These are phyloP conservation scores for Aspergillus luchuensis DNA, from an alignment of 2,329 filamentous ascomycete genomes.

Conservation along the genomic window DNA sequence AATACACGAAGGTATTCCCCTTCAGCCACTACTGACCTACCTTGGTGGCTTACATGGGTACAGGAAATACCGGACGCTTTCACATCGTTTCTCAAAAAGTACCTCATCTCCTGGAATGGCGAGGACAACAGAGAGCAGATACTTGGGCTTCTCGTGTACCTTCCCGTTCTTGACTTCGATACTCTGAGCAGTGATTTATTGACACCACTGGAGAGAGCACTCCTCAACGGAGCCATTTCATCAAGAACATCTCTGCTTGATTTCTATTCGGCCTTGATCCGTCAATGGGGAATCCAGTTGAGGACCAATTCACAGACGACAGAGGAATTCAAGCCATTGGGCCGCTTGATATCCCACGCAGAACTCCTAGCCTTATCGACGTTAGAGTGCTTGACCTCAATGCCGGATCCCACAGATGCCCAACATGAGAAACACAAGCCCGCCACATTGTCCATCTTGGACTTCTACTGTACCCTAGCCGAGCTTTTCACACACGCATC, in stretches of 20 bases:
- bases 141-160: constrained; percentile 36
- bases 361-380: constrained; percentile 60
- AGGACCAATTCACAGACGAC: constrained; percentile 29
- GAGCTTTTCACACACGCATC: constrained; percentile 56
- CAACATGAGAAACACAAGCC: constrained; percentile 25
- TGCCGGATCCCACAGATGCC: constrained; percentile 15
- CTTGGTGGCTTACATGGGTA: constrained; percentile 6
- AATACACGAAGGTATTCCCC: constrained; percentile 40
- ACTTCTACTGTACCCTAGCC: constrained; percentile 69
- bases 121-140: constrained; percentile 52
- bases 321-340: constrained; percentile 35
- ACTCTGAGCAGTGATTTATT: constrained; percentile 43
- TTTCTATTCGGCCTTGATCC: constrained; percentile 69
- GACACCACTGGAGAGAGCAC: constrained; percentile 41
- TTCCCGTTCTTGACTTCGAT: constrained; percentile 34
- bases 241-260: constrained; percentile 63
- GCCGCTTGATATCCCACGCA: constrained; percentile 54
- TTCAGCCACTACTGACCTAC: background rate
- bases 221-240: constrained; percentile 41
- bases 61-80: constrained; percentile 39
- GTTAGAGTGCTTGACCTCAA: constrained; percentile 54
- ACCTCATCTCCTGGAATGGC: constrained; percentile 66
- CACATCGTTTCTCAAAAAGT: constrained; percentile 46
- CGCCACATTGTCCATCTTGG: constrained; percentile 57
- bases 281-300: constrained; percentile 51